Evolutionary conservation across 805 yeast species (phyloP).

Genomic region (Monosporozyma aerobia): DNA sequence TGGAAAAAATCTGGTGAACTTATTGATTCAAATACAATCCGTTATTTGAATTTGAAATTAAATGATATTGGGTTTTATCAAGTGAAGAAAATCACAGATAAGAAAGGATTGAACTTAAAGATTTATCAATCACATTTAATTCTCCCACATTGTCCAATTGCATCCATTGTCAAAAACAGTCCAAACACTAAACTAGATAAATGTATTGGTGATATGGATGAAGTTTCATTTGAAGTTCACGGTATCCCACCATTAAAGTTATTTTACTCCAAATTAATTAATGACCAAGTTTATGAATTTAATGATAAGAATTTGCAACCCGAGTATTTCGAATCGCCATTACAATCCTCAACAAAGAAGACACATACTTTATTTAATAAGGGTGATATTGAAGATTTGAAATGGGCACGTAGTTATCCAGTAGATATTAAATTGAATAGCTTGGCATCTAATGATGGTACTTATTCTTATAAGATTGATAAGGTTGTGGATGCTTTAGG

Average conservation of each 20-base stretch:
- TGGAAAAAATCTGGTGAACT: slow-evolving; percentile 7
- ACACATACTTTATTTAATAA: slow-evolving; percentile 20
- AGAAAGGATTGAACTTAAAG: slow-evolving; percentile 51
- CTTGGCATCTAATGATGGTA: slow-evolving; percentile 38
- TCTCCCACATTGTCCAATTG: slow-evolving; percentile 72
- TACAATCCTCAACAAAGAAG: slow-evolving; percentile 20
- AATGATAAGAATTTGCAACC: slow-evolving; percentile 43
- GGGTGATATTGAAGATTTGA: slow-evolving; percentile 33
- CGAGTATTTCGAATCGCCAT: slow-evolving; percentile 42
- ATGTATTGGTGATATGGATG: slow-evolving; percentile 56
- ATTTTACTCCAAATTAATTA: slow-evolving; percentile 41
- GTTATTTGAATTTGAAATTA: slow-evolving; percentile 58
- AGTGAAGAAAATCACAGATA: slow-evolving; percentile 58
- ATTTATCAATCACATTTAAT: slow-evolving; percentile 52
- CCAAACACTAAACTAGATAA: slow-evolving; percentile 30
- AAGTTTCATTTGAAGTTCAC: slow-evolving; percentile 42
- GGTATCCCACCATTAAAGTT: slow-evolving; percentile 77
- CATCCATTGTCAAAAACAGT: slow-evolving; percentile 38
- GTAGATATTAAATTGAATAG: slow-evolving; percentile 39
- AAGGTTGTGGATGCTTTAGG: slow-evolving; percentile 62
- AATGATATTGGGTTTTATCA: slow-evolving; percentile 68
- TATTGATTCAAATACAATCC: slow-evolving; percentile 25
- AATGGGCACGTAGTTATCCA: slow-evolving; percentile 35
- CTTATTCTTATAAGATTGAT: slow-evolving; percentile 46
- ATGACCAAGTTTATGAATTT: slow-evolving; percentile 22